These are phyloP conservation scores for Penicillium verhagenii DNA, from an alignment of 495 filamentous ascomycete genomes.

Conservation along the genomic window DNA sequence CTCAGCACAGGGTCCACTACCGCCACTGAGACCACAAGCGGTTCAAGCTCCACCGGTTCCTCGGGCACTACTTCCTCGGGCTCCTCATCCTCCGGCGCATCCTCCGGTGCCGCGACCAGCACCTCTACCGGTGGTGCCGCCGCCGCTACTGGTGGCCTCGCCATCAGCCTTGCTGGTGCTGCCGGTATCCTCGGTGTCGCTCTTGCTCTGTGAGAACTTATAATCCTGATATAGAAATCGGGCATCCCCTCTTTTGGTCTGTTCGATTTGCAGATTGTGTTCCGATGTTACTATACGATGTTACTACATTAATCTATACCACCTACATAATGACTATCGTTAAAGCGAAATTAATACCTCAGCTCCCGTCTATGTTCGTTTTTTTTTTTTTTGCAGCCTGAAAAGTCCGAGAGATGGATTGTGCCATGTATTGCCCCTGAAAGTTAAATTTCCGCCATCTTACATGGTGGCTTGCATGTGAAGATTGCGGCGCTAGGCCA, in stretches of 20 bases:
- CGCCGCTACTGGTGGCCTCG: conserved; percentile 16
- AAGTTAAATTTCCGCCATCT: no score
- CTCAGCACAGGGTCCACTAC: background rate
- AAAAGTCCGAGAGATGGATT: no score
- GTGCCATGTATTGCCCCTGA: no score
- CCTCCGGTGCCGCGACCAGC: no score
- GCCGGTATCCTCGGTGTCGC: conserved; percentile 28
- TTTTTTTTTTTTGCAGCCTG: no score
- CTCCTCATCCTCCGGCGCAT: conserved; percentile 7
- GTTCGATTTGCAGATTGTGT: background rate
- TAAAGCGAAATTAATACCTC: background rate
- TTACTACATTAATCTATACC: background rate
- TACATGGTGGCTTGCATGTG: background rate
- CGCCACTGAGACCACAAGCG: background rate
- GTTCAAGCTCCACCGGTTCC: conserved; percentile 4
- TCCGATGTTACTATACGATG: background rate
- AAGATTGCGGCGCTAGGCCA: background rate
- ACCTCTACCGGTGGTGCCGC: conserved; percentile 16
- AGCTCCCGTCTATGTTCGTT: no score
- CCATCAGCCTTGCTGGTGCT: conserved; percentile 18
- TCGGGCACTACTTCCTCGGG: background rate
- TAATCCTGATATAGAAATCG: background rate
- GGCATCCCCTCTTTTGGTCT: background rate
- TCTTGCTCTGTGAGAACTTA: conserved; percentile 17
- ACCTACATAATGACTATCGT: background rate